phyloP scores from a whole-genome alignment of 768 basidiomycete genomes.

The Hirschioporus abietinus region DNA sequence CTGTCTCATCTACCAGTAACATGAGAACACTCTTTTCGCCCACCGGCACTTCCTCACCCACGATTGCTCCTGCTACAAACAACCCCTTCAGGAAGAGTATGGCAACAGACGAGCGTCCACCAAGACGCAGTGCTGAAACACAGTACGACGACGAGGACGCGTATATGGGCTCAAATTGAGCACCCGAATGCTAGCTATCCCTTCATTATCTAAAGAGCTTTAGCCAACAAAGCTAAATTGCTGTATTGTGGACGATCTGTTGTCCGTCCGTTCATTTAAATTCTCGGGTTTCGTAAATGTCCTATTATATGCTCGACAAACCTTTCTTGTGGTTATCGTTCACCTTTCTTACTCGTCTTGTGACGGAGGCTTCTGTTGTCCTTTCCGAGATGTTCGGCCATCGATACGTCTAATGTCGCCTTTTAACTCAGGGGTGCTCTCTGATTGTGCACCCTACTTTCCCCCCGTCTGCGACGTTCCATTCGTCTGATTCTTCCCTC shows the following conservation, averaged over 20 bases:
- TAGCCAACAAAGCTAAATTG: not conserved
- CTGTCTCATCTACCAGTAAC: constrained; percentile 20
- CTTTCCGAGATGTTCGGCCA: too few relatives aligned
- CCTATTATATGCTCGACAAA: not conserved
- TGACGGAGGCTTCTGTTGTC: not conserved
- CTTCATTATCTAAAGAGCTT: not conserved
- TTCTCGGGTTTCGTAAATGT: not conserved
- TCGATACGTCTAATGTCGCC: too few relatives aligned
- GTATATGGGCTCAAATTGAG: not conserved
- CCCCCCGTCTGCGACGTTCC: not conserved
- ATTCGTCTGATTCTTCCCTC: not conserved
- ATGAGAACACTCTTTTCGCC: constrained; percentile 31
- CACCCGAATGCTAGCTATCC: not conserved
- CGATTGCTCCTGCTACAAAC: constrained; percentile 4
- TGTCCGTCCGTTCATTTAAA: not conserved
- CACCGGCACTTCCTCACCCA: constrained; percentile 8
- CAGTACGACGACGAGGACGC: constrained; percentile 1
- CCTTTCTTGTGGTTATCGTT: not conserved
- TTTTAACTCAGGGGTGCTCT: too few relatives aligned
- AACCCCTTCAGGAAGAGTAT: constrained; percentile 13
- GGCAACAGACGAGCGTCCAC: constrained; percentile 1
- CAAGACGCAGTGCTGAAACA: not conserved
- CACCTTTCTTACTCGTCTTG: not conserved
- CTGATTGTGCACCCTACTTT: not conserved
- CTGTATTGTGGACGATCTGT: not conserved